Percentiles rank a stretch among this genome's conserved stretches.
phyloP scores from a whole-genome alignment of 495 filamentous ascomycete species.

The Penicillium verhagenii region DNA sequence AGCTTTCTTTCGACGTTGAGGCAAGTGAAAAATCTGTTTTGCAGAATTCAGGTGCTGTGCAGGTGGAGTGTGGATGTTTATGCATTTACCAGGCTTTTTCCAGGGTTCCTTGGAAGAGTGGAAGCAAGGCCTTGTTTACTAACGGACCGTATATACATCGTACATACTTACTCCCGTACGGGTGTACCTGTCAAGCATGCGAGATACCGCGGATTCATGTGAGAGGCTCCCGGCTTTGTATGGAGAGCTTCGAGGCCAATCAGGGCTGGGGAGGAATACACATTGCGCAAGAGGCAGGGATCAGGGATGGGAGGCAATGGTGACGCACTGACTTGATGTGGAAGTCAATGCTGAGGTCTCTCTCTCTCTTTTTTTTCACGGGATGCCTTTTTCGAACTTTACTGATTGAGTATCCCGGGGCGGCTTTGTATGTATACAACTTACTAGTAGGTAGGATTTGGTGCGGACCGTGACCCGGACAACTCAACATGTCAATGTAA shows the following conservation, averaged over 20 bases:
- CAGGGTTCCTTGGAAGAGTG: too few relatives aligned
- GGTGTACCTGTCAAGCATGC: slow-evolving; percentile 27
- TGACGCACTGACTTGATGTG: slow-evolving; percentile 7
- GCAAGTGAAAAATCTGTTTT: background rate
- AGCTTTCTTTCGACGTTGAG: background rate
- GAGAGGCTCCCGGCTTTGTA: slow-evolving; percentile 10
- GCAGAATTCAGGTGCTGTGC: background rate
- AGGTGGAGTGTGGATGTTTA: too few relatives aligned
- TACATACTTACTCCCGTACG: background rate
- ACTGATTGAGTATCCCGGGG: too few relatives aligned
- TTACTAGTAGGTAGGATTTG: too few relatives aligned
- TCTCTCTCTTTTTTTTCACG: background rate
- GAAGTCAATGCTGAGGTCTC: background rate
- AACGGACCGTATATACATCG: background rate
- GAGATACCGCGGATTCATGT: slow-evolving; percentile 29
- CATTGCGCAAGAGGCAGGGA: slow-evolving; percentile 18
- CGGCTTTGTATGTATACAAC: too few relatives aligned
- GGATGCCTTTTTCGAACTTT: background rate
- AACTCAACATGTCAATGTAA: too few relatives aligned
- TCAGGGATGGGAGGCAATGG: slow-evolving; percentile 7
- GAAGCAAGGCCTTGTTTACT: too few relatives aligned
- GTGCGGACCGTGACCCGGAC: background rate
- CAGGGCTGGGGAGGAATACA: background rate
- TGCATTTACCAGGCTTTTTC: too few relatives aligned
- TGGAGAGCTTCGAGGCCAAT: slow-evolving; percentile 10